Evolutionary conservation across 2,329 filamentous ascomycete species (phyloP), one percentile per base, ranked within the genome.

Genomic region (Colletotrichum chrysophilum): DNA sequence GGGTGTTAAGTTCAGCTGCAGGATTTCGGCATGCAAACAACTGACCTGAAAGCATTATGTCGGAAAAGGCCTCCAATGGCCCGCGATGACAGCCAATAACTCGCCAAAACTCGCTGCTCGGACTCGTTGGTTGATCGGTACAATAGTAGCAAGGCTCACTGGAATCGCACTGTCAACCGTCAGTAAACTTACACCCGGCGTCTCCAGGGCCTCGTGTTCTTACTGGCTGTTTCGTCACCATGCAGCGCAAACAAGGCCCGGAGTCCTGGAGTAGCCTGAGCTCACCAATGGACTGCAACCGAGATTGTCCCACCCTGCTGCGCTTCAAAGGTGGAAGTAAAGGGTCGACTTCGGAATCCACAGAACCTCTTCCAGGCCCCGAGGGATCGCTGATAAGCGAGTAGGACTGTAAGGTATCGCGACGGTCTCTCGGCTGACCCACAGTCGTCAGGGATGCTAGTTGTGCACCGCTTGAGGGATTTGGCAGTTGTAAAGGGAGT

Each of bases 231-330:
- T 86, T 86, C 36, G 85, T 80, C 10, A 87, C 82, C 79, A 85
- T 87, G 79, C 90, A 92, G 56, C 88, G 87, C 55, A 91, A 84
- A 78, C 90, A 91, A 16, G 87, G 85, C 18, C 86, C 86, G 18
- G 84, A 81, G 43, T 89, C 87, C 52, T 85, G 86, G 21, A 89
- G 83, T 10, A 91, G 84, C 55, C 86, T 86, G 5, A 92, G 85
- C 80, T 91, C 90, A 56, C 87, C 89, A 61, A 92, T 91, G 21
- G 90, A 91, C 79, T 91, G 86, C 3, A 92, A 83, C 28, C 89
- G 87, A 48, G 88, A 87, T 77, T 89, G 89, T 5, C 88, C 89
- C 34, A 88, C 85, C 58, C 89, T 86, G 69, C 87, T 89, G 77
- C 87, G 85, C 80, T 91, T 91, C 71, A 91, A 79, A 5, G 90